phyloP scores from a whole-genome alignment of 164 flowering plant genomes.

The Vitis cinerea region DNA sequence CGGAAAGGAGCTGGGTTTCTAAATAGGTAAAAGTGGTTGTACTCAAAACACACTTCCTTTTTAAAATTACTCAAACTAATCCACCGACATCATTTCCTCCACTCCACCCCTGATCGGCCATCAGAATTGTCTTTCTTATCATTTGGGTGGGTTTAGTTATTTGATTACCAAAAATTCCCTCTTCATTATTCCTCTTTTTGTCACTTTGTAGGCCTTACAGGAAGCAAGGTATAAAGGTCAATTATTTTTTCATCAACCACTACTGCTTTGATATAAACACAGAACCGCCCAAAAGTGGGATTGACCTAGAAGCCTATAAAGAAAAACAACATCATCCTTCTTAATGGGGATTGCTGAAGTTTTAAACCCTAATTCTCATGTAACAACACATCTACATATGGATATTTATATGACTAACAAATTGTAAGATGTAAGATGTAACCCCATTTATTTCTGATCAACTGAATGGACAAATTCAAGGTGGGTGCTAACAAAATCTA shows the following conservation, averaged over 20 bases:
- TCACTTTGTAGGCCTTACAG: constrained; percentile 25
- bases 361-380: background rate
- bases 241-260: constrained; percentile 12
- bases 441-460: constrained; percentile 29
- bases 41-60: background rate
- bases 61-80: background rate
- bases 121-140: constrained; percentile 2
- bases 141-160: constrained; percentile 11
- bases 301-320: background rate
- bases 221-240: constrained; percentile 22
- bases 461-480: constrained; percentile 12
- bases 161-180: constrained; percentile 13
- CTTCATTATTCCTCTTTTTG: constrained; percentile 16
- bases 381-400: background rate
- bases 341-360: too few relatives aligned
- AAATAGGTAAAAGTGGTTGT: too few relatives aligned
- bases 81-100: constrained; percentile 15
- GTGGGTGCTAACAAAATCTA: constrained; percentile 29
- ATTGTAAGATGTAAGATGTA: background rate
- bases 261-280: background rate
- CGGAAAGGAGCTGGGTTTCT: too few relatives aligned
- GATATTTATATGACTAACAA: background rate
- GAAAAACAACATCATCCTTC: too few relatives aligned
- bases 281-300: background rate
- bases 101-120: background rate